A percentile compares a stretch with the other conserved stretches of the same genome.
phyloP scores from a whole-genome alignment of 1,284 basidiomycete genomes.

The Phylloporus sp. region DNA sequence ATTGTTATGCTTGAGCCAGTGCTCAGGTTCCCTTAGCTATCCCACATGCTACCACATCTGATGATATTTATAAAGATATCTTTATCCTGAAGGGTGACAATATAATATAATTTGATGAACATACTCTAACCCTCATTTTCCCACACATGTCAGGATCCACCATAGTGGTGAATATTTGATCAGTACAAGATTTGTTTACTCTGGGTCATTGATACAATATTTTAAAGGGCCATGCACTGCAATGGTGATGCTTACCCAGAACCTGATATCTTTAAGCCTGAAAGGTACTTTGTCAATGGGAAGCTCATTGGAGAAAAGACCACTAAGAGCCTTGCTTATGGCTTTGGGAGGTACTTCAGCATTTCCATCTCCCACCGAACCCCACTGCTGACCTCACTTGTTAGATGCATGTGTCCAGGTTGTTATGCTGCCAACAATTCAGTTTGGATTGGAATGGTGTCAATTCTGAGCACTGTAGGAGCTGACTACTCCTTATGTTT shows the following conservation, averaged over 20 bases:
- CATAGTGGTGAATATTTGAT: conserved; percentile 49
- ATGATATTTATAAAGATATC: conserved; percentile 47
- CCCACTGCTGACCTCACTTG: neutral
- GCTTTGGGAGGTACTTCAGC: conserved; percentile 43
- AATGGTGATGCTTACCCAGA: too few relatives aligned
- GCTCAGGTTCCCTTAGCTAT: conserved; percentile 35
- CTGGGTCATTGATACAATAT: conserved; percentile 11
- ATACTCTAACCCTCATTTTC: neutral
- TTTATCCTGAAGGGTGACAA: conserved; percentile 44
- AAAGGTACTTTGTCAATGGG: conserved; percentile 39
- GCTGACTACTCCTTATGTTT: too few relatives aligned
- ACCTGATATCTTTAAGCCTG: conserved; percentile 40
- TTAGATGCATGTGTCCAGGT: too few relatives aligned
- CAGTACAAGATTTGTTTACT: neutral
- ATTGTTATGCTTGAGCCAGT: neutral
- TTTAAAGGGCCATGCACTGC: too few relatives aligned
- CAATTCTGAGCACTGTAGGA: conserved; percentile 23
- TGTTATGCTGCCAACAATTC: conserved; percentile 24
- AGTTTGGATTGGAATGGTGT: conserved; percentile 29
- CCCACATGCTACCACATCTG: conserved; percentile 44
- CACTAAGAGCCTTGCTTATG: conserved; percentile 39
- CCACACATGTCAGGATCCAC: conserved; percentile 30
- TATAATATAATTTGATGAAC: neutral
- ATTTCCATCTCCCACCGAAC: neutral
- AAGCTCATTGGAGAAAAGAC: conserved; percentile 36